Evolutionary conservation across 768 basidiomycete species (phyloP).

Genomic region (Macrolepiota fuliginosa): DNA sequence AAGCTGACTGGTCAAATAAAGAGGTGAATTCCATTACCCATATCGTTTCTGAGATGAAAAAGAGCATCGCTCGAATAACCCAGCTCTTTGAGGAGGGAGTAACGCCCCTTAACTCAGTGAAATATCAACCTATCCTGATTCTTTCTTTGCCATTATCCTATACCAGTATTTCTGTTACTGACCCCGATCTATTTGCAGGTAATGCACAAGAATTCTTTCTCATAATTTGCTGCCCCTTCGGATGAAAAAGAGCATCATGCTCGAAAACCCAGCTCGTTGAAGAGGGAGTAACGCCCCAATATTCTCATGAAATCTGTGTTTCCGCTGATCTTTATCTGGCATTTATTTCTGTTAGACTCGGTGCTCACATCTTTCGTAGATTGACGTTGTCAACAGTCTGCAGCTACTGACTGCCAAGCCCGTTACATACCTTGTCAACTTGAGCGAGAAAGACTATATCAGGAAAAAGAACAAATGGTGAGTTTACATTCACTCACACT

Average conservation of each 20-base stretch:
- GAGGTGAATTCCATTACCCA: constrained; percentile 59
- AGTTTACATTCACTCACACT: constrained; percentile 2
- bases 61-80: constrained; percentile 51
- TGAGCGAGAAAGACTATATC: constrained; percentile 90
- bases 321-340: constrained; percentile 32
- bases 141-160: constrained; percentile 25
- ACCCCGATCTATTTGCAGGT: neutral
- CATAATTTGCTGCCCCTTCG: constrained; percentile 13
- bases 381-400: constrained; percentile 87
- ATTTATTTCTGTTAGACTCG: neutral
- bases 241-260: constrained; percentile 59
- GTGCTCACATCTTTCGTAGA: constrained; percentile 39
- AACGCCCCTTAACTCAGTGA: constrained; percentile 79
- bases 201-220: neutral
- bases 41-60: constrained; percentile 54
- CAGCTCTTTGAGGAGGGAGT: constrained; percentile 96
- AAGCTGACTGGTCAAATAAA: constrained; percentile 93
- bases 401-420: constrained; percentile 94
- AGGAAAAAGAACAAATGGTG: constrained; percentile 99
- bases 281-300: constrained; percentile 88
- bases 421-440: constrained; percentile 96
- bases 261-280: constrained; percentile 90
- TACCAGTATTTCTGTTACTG: neutral
- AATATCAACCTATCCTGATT: constrained; percentile 48
- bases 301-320: constrained; percentile 62